Evolutionary conservation across 2,329 filamentous ascomycete species (phyloP).

Genomic region (Diaporthe citrichinensis): DNA sequence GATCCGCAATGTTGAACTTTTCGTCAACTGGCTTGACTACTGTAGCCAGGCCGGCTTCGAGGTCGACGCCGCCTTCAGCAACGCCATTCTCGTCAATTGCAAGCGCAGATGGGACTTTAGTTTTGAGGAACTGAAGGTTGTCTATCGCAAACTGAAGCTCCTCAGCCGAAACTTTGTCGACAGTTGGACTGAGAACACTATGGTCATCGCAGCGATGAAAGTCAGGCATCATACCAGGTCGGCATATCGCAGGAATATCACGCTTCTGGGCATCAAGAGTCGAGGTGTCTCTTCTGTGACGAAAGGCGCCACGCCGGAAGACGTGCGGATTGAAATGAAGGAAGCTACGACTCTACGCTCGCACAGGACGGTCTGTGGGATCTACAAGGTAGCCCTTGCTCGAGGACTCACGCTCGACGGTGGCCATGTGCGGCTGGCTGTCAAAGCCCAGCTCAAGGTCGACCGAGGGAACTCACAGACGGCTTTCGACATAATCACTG

Average conservation of each 20-base stretch:
- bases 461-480: slow-evolving; percentile 46
- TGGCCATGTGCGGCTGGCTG: slow-evolving; percentile 62
- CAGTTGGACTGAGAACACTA: slow-evolving; percentile 53
- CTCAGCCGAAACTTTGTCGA: slow-evolving; percentile 53
- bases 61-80: slow-evolving; percentile 55
- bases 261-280: slow-evolving; percentile 25
- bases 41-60: slow-evolving; percentile 54
- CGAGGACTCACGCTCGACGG: slow-evolving; percentile 54
- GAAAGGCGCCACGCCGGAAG: not conserved
- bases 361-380: slow-evolving; percentile 38
- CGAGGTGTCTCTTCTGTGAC: slow-evolving; percentile 10
- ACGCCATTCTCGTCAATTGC: slow-evolving; percentile 56
- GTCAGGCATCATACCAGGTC: slow-evolving; percentile 18
- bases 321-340: slow-evolving; percentile 37
- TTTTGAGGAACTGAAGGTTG: slow-evolving; percentile 51
- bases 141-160: slow-evolving; percentile 52
- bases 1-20: slow-evolving; percentile 54
- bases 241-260: slow-evolving; percentile 31
- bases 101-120: slow-evolving; percentile 54
- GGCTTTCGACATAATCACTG: slow-evolving; percentile 57
- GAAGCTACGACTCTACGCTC: slow-evolving; percentile 34
- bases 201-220: slow-evolving; percentile 34
- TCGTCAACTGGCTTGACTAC: slow-evolving; percentile 58
- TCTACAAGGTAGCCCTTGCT: slow-evolving; percentile 56
- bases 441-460: slow-evolving; percentile 57